Percentiles rank a stretch among this genome's conserved stretches.
These are phyloP conservation scores for Scheffersomyces illinoinensis DNA, from an alignment of 1,139 yeast species.

Conservation along the genomic window DNA sequence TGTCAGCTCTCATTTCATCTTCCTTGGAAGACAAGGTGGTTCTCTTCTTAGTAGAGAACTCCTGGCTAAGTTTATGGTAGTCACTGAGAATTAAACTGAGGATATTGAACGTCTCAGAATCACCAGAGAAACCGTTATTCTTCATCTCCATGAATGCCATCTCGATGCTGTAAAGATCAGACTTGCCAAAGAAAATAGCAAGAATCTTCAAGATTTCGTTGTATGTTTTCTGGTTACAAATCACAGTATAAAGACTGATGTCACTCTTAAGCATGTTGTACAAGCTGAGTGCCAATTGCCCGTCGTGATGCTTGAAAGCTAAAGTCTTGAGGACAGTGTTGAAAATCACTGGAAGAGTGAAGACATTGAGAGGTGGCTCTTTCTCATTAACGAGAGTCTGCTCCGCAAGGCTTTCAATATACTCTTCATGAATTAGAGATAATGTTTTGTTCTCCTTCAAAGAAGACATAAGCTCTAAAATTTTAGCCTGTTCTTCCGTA, in stretches of 20 bases:
- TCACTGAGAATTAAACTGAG: slow-evolving; percentile 38
- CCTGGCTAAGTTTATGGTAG: slow-evolving; percentile 36
- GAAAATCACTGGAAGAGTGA: slow-evolving; percentile 40
- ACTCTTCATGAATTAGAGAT: slow-evolving; percentile 14
- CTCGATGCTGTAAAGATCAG: slow-evolving; percentile 38
- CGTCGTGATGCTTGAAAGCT: slow-evolving; percentile 32
- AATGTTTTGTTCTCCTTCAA: background rate
- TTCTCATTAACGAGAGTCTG: slow-evolving; percentile 19
- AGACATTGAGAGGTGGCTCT: slow-evolving; percentile 30
- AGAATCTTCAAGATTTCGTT: slow-evolving; percentile 39
- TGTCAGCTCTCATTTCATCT: slow-evolving; percentile 34
- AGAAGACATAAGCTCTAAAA: background rate
- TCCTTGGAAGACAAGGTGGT: slow-evolving; percentile 32
- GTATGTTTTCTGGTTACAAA: slow-evolving; percentile 45
- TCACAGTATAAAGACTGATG: slow-evolving; percentile 31
- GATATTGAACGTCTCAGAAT: slow-evolving; percentile 35
- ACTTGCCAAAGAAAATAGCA: slow-evolving; percentile 43
- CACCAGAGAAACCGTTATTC: slow-evolving; percentile 44
- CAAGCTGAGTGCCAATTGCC: slow-evolving; percentile 35
- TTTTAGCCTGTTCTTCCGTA: background rate
- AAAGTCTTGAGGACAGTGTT: slow-evolving; percentile 31
- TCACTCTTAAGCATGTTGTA: slow-evolving; percentile 39
- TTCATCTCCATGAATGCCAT: slow-evolving; percentile 38
- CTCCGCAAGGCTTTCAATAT: slow-evolving; percentile 14
- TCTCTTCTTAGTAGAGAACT: slow-evolving; percentile 12